phyloP scores from a whole-genome alignment of 495 filamentous ascomycete species.

The Penicillium daleae region DNA sequence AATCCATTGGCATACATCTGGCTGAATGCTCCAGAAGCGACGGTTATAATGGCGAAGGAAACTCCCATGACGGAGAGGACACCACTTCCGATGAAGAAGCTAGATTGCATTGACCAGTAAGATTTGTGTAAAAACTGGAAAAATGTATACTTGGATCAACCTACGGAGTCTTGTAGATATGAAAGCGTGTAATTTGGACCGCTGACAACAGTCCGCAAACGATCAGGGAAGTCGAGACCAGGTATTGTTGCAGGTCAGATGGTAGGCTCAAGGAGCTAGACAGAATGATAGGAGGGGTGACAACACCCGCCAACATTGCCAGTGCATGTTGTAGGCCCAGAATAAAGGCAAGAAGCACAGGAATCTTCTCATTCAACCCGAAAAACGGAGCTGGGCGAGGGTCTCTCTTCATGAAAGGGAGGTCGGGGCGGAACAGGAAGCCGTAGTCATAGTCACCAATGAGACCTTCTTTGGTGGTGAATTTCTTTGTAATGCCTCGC shows the following conservation, averaged over 20 bases:
- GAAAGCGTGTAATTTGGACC: not conserved
- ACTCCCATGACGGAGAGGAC: not conserved
- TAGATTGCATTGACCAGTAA: not conserved
- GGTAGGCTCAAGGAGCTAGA: not conserved
- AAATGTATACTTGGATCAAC: not conserved
- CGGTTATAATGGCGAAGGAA: not conserved
- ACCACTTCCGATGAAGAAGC: not conserved
- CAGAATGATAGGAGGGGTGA: not conserved
- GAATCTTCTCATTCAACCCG: not conserved
- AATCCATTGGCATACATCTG: not conserved
- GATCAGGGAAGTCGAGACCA: not conserved
- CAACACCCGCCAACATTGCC: not conserved
- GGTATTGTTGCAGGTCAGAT: not conserved
- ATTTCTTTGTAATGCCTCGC: not conserved
- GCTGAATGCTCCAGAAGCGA: not conserved
- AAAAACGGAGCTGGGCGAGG: not conserved
- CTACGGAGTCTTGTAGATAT: not conserved
- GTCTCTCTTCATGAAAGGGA: not conserved
- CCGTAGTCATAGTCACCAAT: not conserved
- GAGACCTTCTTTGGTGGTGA: not conserved
- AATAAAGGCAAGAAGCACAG: not conserved
- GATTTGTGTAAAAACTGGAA: not conserved
- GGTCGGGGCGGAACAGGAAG: not conserved
- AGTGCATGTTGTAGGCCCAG: not conserved
- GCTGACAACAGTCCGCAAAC: not conserved